Conservation (phyloP, 257 asterid genomes). For the Schizonepeta tenuifolia region DNA sequence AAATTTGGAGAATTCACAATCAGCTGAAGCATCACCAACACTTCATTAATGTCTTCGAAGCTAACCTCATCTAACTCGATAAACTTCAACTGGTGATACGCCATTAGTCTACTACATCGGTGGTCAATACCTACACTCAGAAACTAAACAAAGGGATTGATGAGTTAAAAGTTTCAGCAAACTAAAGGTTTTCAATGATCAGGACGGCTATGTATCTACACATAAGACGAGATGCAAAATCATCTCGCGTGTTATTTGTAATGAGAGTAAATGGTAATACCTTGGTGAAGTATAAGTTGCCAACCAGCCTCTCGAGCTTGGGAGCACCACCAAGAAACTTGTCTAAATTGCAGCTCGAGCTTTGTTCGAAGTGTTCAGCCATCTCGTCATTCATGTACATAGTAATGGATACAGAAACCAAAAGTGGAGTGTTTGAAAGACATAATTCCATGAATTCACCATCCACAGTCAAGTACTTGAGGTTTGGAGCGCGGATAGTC, state of each 20-base stretch:
- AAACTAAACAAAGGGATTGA: slow-evolving; percentile 47
- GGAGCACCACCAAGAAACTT: slow-evolving; percentile 87
- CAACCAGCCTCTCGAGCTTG: slow-evolving; percentile 75
- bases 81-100: slow-evolving; percentile 57
- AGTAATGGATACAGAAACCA: slow-evolving; percentile 61
- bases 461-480: slow-evolving; percentile 74
- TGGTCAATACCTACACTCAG: slow-evolving; percentile 65
- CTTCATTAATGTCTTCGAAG: slow-evolving; percentile 81
- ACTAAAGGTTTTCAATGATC: neutral
- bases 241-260: neutral
- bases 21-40: slow-evolving; percentile 71
- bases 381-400: slow-evolving; percentile 83
- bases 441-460: slow-evolving; percentile 86
- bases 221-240: neutral
- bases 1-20: slow-evolving; percentile 73
- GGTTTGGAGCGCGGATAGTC: slow-evolving; percentile 79
- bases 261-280: slow-evolving; percentile 41
- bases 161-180: slow-evolving; percentile 21
- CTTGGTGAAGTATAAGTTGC: slow-evolving; percentile 87
- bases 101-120: slow-evolving; percentile 45
- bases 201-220: neutral
- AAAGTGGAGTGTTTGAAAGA: slow-evolving; percentile 69
- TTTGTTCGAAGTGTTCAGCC: slow-evolving; percentile 72
- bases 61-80: slow-evolving; percentile 83
- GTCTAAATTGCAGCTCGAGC: slow-evolving; percentile 75